These are phyloP conservation scores for Colletotrichum lini DNA, from an alignment of 2,329 filamentous ascomycete species.

Conservation along the genomic window DNA sequence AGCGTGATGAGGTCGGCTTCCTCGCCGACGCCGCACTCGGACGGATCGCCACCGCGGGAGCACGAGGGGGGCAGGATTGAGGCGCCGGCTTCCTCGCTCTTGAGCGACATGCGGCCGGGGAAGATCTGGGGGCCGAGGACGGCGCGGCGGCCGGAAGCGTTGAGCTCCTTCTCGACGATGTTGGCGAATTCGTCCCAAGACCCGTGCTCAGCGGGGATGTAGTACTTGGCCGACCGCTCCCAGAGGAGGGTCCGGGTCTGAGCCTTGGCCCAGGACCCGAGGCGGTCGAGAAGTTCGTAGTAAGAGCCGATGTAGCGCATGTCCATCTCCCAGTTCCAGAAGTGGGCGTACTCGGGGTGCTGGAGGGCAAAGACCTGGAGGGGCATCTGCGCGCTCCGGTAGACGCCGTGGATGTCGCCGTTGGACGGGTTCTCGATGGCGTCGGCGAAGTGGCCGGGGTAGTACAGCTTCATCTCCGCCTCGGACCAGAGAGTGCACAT, in stretches of 20 bases:
- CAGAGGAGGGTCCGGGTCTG: conserved; percentile 82
- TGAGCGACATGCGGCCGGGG: conserved; percentile 61
- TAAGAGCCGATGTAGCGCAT: conserved; percentile 76
- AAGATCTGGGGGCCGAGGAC: conserved; percentile 79
- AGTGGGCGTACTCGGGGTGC: conserved; percentile 76
- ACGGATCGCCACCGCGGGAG: conserved; percentile 64
- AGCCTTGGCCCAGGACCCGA: conserved; percentile 75
- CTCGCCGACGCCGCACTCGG: conserved; percentile 77
- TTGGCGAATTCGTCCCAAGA: conserved; percentile 80
- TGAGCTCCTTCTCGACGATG: conserved; percentile 74
- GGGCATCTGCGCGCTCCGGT: conserved; percentile 75
- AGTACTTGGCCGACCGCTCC: conserved; percentile 84
- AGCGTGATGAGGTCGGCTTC: conserved; percentile 83
- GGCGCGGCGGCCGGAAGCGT: conserved; percentile 63
- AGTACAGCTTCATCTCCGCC: conserved; percentile 85
- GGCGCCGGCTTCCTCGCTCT: conserved; percentile 66
- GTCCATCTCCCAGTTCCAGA: conserved; percentile 82
- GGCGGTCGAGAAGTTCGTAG: conserved; percentile 80
- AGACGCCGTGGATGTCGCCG: conserved; percentile 76
- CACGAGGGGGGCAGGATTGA: conserved; percentile 70
- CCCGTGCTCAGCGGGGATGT: conserved; percentile 79
- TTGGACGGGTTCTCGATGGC: conserved; percentile 72
- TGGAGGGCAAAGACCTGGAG: conserved; percentile 75
- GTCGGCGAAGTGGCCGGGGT: conserved; percentile 78
- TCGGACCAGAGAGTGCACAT: conserved; percentile 90